Evolutionary conservation across 306 rosid genomes (phyloP).

Genomic region (Cucumis hystrix): DNA sequence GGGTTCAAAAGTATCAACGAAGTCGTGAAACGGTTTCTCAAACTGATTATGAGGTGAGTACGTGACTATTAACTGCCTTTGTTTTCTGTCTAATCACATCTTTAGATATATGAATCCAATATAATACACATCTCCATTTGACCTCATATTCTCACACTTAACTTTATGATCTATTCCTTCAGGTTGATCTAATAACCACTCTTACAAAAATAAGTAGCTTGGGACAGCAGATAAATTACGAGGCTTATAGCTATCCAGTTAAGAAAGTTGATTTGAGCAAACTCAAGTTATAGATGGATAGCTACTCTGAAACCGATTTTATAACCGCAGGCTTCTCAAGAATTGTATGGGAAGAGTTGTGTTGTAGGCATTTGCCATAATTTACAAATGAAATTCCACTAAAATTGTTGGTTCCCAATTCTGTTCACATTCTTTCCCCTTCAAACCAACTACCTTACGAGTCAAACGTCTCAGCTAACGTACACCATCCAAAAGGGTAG

Average conservation of each 20-base stretch:
- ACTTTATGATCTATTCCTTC: constrained; percentile 16
- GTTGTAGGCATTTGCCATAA: neutral
- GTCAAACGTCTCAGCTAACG: neutral
- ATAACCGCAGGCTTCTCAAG: neutral
- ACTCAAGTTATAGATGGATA: constrained; percentile 63
- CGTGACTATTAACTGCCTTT: neutral
- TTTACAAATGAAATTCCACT: neutral
- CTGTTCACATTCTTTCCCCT: neutral
- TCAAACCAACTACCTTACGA: neutral
- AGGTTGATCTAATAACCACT: constrained; percentile 88
- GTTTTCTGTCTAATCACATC: neutral
- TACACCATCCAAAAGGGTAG: neutral
- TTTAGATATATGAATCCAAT: neutral
- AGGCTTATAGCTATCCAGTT: constrained; percentile 65
- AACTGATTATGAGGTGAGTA: constrained; percentile 81
- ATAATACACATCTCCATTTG: neutral
- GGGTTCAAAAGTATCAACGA: constrained; percentile 85
- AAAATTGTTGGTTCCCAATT: neutral
- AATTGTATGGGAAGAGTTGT: neutral
- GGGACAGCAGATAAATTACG: constrained; percentile 80
- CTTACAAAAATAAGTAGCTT: constrained; percentile 66
- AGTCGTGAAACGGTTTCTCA: constrained; percentile 89
- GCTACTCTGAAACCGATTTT: neutral
- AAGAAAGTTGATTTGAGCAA: constrained; percentile 51
- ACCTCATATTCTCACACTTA: constrained; percentile 1